Evolutionary conservation across 2,329 filamentous ascomycete genomes (phyloP).

Genomic region (Botrytis porri): DNA sequence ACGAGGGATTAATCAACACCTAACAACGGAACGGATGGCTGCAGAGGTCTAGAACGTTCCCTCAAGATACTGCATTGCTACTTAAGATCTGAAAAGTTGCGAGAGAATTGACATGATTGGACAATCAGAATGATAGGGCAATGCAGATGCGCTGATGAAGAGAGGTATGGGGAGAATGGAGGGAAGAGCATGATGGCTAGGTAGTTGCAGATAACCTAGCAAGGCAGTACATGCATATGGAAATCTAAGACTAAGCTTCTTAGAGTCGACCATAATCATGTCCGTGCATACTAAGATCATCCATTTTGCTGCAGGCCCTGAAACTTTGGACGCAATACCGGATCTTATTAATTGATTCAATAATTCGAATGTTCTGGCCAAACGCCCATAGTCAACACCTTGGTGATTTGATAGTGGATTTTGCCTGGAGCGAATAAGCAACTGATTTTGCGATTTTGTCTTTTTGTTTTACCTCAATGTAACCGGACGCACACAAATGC

Average conservation of each 20-base stretch:
- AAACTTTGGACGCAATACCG: neutral
- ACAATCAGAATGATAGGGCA: neutral
- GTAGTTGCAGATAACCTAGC: neutral
- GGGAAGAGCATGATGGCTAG: neutral
- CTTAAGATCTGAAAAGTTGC: neutral
- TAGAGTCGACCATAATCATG: neutral
- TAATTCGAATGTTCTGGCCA: conserved; percentile 8
- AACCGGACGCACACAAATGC: too few relatives aligned
- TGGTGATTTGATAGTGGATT: neutral
- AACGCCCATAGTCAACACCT: neutral
- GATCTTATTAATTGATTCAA: neutral
- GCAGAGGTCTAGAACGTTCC: neutral
- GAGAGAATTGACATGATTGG: neutral
- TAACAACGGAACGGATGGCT: neutral
- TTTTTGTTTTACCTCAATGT: neutral
- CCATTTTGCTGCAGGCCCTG: neutral
- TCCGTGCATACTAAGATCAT: neutral
- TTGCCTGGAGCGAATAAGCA: neutral
- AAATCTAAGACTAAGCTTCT: neutral
- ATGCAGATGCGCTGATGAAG: neutral
- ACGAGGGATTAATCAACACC: neutral
- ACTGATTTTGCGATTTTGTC: neutral
- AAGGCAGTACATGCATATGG: neutral
- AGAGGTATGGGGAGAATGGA: neutral
- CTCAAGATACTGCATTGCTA: neutral